Base-by-base conservation (phyloP, 2,329 filamentous ascomycete species). In the Diaporthe sp. region DNA sequence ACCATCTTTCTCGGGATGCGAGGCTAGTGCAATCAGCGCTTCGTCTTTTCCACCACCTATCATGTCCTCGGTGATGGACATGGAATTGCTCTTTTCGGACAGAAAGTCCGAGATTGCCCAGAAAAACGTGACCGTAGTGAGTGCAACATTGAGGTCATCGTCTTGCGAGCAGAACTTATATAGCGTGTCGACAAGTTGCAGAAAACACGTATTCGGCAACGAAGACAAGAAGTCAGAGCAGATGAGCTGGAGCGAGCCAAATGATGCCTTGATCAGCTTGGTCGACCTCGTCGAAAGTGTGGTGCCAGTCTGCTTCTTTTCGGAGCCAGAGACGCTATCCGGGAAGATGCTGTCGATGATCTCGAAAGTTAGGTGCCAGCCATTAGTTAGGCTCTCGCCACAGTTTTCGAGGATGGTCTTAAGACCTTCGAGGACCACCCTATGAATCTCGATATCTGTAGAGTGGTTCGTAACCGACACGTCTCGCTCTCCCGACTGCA, bases 51-150 rank as follows among this genome's bases (percentile, higher is more conserved):
- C 81, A 76, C 88, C 86, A 60, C 87, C 84, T 74, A 92, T 87
- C 76, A 92, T 86, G 70, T 88, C 87, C 58, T 88, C 85, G 0
- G 89, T 92, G 44, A 93, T 90, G 1, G 89, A 87, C 60, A 93
- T 88, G 0, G 88, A 87, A 75, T 87, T 87, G 72, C 88, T 91
- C 78, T 90, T 91, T 4, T 88, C 85, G 1, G 91, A 92, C 6
- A 98, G 87, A 78, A 96, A 97, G 83, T 98, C 96, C 0, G 96
- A 98, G 10, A 98, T 90, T 72, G 96, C 96, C 95, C 96, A 98
- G 83, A 98, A 98, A 81, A 98, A 97, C 0, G 96, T 98, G 12
- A 98, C 94, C 1, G 96, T 97, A 46, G 97, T 98, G 37, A 99
- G 87, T 0, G 96, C 96, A 80, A 98, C 97, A 79, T 99, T 99